Evolutionary conservation across 768 basidiomycete genomes (phyloP).

Genomic region (Suillus placidus): DNA sequence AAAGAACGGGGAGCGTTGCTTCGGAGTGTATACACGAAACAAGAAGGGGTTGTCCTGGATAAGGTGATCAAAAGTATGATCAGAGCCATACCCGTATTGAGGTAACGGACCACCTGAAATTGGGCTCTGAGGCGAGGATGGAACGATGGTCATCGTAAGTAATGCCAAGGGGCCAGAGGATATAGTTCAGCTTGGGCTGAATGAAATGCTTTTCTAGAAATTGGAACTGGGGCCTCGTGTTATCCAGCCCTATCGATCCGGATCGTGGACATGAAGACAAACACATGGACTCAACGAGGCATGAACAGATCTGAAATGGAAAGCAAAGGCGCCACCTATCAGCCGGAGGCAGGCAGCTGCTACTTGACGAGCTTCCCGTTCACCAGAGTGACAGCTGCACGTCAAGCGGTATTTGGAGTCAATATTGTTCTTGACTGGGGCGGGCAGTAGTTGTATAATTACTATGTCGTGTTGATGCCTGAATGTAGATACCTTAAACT

Average conservation of each 20-base stretch:
- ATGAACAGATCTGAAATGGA: slow-evolving; percentile 1
- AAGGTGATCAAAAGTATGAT: slow-evolving; percentile 63
- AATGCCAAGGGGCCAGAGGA: slow-evolving; percentile 11
- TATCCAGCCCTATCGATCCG: slow-evolving; percentile 32
- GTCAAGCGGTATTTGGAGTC: neutral
- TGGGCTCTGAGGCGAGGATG: slow-evolving; percentile 23
- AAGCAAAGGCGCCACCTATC: neutral
- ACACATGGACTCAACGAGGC: slow-evolving; percentile 30
- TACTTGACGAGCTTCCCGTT: neutral
- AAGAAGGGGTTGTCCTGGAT: slow-evolving; percentile 70
- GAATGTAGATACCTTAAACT: neutral
- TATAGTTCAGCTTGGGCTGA: slow-evolving; percentile 14
- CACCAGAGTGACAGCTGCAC: neutral
- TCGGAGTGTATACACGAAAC: slow-evolving; percentile 81
- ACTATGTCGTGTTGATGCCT: neutral
- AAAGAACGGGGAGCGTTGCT: slow-evolving; percentile 53
- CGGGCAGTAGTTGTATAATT: neutral
- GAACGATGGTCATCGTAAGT: slow-evolving; percentile 29
- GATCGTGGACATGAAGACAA: slow-evolving; percentile 22
- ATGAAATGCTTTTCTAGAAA: slow-evolving; percentile 33
- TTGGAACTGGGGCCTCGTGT: slow-evolving; percentile 30
- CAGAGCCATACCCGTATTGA: slow-evolving; percentile 72
- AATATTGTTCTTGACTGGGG: neutral
- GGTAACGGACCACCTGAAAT: slow-evolving; percentile 45
- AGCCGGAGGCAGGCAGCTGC: neutral